Conservation (phyloP, 179 eudicot species). For the Vitellaria paradoxa region DNA sequence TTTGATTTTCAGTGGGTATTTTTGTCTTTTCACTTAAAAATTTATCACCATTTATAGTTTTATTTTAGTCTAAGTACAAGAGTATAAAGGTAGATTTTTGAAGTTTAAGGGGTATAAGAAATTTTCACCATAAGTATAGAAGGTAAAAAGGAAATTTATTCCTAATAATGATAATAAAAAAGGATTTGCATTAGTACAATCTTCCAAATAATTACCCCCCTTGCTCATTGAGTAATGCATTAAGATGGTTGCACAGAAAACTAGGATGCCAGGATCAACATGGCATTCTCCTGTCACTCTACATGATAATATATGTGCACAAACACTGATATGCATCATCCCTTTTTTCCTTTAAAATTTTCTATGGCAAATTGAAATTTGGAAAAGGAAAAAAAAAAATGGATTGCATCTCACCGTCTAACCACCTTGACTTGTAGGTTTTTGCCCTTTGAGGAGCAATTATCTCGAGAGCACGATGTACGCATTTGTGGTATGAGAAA, state of each 20-base stretch:
- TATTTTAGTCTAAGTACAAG: no score
- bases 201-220: background rate
- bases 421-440: constrained; percentile 39
- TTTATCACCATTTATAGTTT: no score
- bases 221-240: background rate
- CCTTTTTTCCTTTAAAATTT: background rate
- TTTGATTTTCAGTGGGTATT: no score
- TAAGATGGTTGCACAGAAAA: background rate
- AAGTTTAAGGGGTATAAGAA: no score
- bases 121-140: no score
- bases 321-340: background rate
- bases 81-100: no score
- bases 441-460: constrained; percentile 54
- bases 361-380: background rate
- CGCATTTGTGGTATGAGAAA: constrained; percentile 73
- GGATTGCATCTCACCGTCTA: constrained; percentile 19
- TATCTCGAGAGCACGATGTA: constrained; percentile 49
- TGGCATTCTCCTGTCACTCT: background rate
- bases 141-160: no score
- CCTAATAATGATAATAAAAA: background rate
- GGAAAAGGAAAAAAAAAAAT: constrained; percentile 1
- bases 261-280: background rate
- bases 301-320: background rate
- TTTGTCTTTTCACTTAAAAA: no score
- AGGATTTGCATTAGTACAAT: background rate